A percentile compares a stretch with the other conserved stretches of the same genome.
phyloP scores from a whole-genome alignment of 495 filamentous ascomycete genomes.

The Penicillium odoratum region DNA sequence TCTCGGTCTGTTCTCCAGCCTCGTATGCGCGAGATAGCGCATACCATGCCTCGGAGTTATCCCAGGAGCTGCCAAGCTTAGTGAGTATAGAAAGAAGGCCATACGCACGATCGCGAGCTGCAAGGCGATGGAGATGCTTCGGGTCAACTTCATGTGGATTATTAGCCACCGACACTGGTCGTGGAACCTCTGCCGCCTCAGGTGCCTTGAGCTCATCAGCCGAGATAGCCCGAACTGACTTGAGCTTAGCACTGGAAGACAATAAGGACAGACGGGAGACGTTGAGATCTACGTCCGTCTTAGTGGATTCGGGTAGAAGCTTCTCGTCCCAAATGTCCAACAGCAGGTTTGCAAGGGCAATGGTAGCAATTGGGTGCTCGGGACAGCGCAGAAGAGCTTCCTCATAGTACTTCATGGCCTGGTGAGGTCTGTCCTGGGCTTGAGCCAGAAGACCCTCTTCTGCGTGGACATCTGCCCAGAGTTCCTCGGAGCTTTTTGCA shows the following conservation, averaged over 20 bases:
- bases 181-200: conserved; percentile 12
- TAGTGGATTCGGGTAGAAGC: conserved; percentile 43
- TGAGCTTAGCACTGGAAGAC: conserved; percentile 22
- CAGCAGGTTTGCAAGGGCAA: conserved; percentile 79
- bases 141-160: conserved; percentile 43
- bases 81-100: conserved; percentile 77
- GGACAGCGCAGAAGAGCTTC: conserved; percentile 69
- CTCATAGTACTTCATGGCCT: conserved; percentile 75
- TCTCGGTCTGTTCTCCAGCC: conserved; percentile 76
- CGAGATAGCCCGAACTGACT: conserved; percentile 22
- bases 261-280: conserved; percentile 29
- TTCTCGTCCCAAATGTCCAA: conserved; percentile 80
- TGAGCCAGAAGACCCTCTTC: conserved; percentile 72
- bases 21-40: conserved; percentile 83
- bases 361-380: conserved; percentile 77
- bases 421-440: conserved; percentile 59
- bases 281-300: conserved; percentile 33
- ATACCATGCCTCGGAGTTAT: conserved; percentile 92
- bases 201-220: conserved; percentile 25
- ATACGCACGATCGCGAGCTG: conserved; percentile 83
- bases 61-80: conserved; percentile 86
- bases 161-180: conserved; percentile 10
- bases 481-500: conserved; percentile 71
- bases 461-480: conserved; percentile 76
- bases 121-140: conserved; percentile 71